phyloP scores from a whole-genome alignment of 148 eudicot species.

The Drosera capensis region DNA sequence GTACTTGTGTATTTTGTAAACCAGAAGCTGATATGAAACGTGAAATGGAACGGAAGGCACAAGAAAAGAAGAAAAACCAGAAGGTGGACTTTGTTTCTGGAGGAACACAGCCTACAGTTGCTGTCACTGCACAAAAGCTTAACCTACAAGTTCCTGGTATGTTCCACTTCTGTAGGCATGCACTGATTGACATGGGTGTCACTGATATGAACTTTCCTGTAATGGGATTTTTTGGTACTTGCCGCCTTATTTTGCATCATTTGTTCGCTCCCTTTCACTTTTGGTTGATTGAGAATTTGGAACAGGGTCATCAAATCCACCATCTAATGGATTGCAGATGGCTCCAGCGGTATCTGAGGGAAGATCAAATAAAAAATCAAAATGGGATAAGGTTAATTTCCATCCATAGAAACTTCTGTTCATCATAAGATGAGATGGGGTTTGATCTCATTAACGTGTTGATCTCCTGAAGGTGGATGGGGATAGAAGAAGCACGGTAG shows the following conservation, averaged over 20 bases:
- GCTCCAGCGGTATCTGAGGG: conserved; percentile 40
- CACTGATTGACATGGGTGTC: neutral
- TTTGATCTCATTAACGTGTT: neutral
- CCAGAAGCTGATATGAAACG: conserved; percentile 85
- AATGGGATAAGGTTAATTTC: conserved; percentile 83
- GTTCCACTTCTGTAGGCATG: neutral
- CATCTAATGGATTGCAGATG: conserved; percentile 28
- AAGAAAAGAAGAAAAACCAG: conserved; percentile 69
- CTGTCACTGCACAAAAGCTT: conserved; percentile 39
- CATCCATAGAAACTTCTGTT: neutral
- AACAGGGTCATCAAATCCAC: conserved; percentile 32
- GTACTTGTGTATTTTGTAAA: conserved; percentile 6
- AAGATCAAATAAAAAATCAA: conserved; percentile 79
- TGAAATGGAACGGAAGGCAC: conserved; percentile 83
- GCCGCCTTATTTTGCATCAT: neutral
- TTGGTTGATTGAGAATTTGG: conserved; percentile 5
- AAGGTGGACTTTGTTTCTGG: conserved; percentile 69
- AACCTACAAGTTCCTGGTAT: conserved; percentile 54
- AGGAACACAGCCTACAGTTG: conserved; percentile 40
- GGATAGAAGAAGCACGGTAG: conserved; percentile 34
- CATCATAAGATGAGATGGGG: no score
- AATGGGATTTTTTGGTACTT: neutral
- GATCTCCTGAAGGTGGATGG: conserved; percentile 57
- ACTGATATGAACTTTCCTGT: neutral
- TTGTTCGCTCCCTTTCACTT: neutral